These are phyloP conservation scores for Fusarium stilboides DNA, from an alignment of 2,329 filamentous ascomycete species.

Conservation along the genomic window DNA sequence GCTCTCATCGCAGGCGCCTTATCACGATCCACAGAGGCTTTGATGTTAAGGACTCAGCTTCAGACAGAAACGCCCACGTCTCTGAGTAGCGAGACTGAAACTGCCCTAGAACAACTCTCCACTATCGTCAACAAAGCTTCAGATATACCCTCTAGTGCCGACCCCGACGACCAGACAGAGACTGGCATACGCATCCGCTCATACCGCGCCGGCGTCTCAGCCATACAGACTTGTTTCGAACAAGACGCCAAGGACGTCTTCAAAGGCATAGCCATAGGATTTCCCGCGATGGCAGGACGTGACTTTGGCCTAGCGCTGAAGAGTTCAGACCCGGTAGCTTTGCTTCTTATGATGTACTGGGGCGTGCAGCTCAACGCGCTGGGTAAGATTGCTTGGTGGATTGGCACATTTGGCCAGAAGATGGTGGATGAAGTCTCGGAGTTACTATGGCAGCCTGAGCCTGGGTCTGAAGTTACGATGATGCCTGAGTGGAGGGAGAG, in stretches of 20 bases:
- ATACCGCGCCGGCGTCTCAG: conserved; percentile 47
- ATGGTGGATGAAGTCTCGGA: conserved; percentile 45
- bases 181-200: conserved; percentile 5
- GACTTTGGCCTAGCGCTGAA: conserved; percentile 53
- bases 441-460: conserved; percentile 15
- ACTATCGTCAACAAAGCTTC: conserved; percentile 37
- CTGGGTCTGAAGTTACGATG: background rate
- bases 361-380: conserved; percentile 52
- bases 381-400: conserved; percentile 47
- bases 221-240: conserved; percentile 54
- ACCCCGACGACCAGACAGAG: conserved; percentile 4
- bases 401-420: conserved; percentile 40
- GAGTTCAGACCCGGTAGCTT: conserved; percentile 53
- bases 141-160: background rate
- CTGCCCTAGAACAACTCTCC: conserved; percentile 21
- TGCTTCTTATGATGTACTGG: conserved; percentile 58
- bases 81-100: conserved; percentile 14
- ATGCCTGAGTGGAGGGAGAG: conserved; percentile 38
- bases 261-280: conserved; percentile 52
- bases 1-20: conserved; percentile 38
- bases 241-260: conserved; percentile 54
- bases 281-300: conserved; percentile 51
- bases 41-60: conserved; percentile 22
- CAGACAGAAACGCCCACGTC: conserved; percentile 16
- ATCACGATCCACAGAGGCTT: conserved; percentile 34